These are phyloP conservation scores for Parathielavia appendiculata DNA, from an alignment of 495 filamentous ascomycete species.

Conservation along the genomic window DNA sequence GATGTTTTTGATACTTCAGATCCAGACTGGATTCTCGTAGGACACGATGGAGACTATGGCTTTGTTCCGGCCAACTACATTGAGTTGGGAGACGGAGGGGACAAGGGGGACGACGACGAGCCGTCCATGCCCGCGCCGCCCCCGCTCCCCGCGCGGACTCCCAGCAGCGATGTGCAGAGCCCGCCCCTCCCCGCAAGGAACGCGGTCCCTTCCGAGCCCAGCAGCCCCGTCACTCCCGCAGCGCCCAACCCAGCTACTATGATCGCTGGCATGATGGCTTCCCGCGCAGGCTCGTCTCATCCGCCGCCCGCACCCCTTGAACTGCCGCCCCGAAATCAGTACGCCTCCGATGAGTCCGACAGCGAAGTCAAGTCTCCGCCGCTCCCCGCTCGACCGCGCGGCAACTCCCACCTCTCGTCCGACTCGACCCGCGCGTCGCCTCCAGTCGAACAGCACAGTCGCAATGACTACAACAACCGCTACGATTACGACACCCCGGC, in stretches of 20 bases:
- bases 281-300: slow-evolving; percentile 26
- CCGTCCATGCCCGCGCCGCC: slow-evolving; percentile 27
- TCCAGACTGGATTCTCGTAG: slow-evolving; percentile 94
- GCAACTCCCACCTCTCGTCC: slow-evolving; percentile 52
- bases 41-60: slow-evolving; percentile 77
- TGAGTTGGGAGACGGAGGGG: slow-evolving; percentile 47
- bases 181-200: slow-evolving; percentile 36
- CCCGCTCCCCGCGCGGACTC: slow-evolving; percentile 29
- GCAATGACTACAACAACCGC: slow-evolving; percentile 9
- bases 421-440: slow-evolving; percentile 44
- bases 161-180: slow-evolving; percentile 29
- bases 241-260: slow-evolving; percentile 63
- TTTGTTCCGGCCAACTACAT: slow-evolving; percentile 99
- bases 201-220: slow-evolving; percentile 27
- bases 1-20: slow-evolving; percentile 85
- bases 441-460: slow-evolving; percentile 17
- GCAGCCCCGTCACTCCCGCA: slow-evolving; percentile 24
- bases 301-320: slow-evolving; percentile 25
- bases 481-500: slow-evolving; percentile 26
- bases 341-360: slow-evolving; percentile 32
- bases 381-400: slow-evolving; percentile 65
- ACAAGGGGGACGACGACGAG: slow-evolving; percentile 26
- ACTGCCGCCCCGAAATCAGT: slow-evolving; percentile 21
- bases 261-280: slow-evolving; percentile 67
- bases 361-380: slow-evolving; percentile 38